Conservation (phyloP, 2,329 filamentous ascomycete genomes). For the Alternaria brassicae region DNA sequence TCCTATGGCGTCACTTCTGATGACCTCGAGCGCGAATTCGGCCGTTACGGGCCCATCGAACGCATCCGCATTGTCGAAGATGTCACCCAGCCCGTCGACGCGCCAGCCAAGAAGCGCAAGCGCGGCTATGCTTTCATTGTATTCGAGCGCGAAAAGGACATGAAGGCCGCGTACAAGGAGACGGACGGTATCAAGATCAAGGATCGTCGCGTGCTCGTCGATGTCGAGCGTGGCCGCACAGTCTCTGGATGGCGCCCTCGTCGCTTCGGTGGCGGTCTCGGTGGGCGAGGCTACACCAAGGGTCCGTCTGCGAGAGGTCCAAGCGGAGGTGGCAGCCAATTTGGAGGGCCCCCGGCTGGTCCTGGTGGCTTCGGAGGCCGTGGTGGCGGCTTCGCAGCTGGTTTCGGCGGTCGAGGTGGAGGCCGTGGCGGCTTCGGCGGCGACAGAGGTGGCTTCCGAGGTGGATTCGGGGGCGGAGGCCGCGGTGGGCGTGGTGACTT, state of each 20-base stretch:
- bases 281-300: slow-evolving; percentile 92
- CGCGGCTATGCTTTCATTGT: slow-evolving; percentile 96
- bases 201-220: slow-evolving; percentile 88
- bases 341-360: slow-evolving; percentile 58
- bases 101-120: slow-evolving; percentile 68
- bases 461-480: slow-evolving; percentile 57
- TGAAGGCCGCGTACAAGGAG: slow-evolving; percentile 96
- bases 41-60: slow-evolving; percentile 91
- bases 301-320: slow-evolving; percentile 75
- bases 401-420: slow-evolving; percentile 55
- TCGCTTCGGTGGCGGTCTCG: slow-evolving; percentile 88
- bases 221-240: slow-evolving; percentile 94
- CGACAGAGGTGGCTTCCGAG: slow-evolving; percentile 27
- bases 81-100: slow-evolving; percentile 71
- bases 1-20: slow-evolving; percentile 88
- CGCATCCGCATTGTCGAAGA: slow-evolving; percentile 88
- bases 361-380: slow-evolving; percentile 54
- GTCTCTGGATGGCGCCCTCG: slow-evolving; percentile 93
- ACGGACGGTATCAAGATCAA: slow-evolving; percentile 91
- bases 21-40: slow-evolving; percentile 92
- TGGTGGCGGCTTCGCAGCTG: slow-evolving; percentile 56
- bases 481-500: slow-evolving; percentile 45
- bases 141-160: slow-evolving; percentile 96
- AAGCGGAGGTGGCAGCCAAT: slow-evolving; percentile 65
- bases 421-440: slow-evolving; percentile 57